A percentile compares a stretch with the other conserved stretches of the same genome.
Conservation (phyloP, 2,329 filamentous ascomycete species). For the Graphilbum fragrans region DNA sequence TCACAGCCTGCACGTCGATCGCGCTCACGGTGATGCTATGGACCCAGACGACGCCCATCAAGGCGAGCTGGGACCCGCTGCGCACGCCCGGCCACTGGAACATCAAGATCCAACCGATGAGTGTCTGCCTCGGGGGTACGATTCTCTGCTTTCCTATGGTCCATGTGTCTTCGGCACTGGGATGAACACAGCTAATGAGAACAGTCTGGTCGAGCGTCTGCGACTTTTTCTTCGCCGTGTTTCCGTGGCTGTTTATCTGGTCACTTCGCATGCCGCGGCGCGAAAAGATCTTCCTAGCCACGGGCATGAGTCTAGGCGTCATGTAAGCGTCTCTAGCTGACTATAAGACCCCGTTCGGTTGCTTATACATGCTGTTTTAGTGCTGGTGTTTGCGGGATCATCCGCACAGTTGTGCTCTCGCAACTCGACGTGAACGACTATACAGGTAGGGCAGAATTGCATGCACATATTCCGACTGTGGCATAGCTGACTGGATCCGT, state of each 20-base stretch:
- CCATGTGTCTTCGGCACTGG: constrained; percentile 13
- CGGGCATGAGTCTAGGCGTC: constrained; percentile 22
- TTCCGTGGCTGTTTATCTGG: constrained; percentile 33
- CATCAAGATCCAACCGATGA: constrained; percentile 22
- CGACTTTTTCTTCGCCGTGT: constrained; percentile 26
- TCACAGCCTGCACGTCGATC: constrained; percentile 19
- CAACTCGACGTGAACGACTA: constrained; percentile 15
- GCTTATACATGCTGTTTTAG: no score
- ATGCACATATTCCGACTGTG: no score
- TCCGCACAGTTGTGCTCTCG: constrained; percentile 17
- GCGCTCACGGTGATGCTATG: constrained; percentile 23
- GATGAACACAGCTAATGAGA: background rate
- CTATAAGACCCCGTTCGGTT: no score
- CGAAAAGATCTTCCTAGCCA: constrained; percentile 30
- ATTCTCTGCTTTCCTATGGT: background rate
- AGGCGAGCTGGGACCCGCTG: constrained; percentile 23
- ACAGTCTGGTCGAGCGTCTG: constrained; percentile 23
- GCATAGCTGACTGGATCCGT: no score
- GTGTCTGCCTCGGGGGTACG: constrained; percentile 22
- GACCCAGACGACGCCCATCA: constrained; percentile 23
- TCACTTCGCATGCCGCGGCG: constrained; percentile 29
- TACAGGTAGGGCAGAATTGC: constrained; percentile 15
- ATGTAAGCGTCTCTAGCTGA: constrained; percentile 5
- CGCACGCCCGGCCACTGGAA: constrained; percentile 22
- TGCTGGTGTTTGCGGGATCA: constrained; percentile 16